These are phyloP conservation scores for Hypomontagnella monticulosa DNA, from an alignment of 495 filamentous ascomycete species.

Conservation along the genomic window DNA sequence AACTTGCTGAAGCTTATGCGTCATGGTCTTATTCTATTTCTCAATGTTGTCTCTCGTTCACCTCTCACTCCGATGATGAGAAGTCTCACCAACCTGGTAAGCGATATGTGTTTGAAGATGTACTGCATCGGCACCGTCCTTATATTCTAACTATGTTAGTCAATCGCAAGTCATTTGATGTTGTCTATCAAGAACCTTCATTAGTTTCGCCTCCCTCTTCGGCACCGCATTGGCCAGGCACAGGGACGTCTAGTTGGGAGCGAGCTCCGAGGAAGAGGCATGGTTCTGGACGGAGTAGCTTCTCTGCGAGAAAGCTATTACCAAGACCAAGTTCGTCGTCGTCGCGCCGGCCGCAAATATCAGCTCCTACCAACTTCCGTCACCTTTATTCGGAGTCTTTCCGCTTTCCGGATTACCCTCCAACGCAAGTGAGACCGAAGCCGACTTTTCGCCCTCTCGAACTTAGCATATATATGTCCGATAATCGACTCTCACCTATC, in stretches of 20 bases:
- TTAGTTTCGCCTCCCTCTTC: constrained; percentile 48
- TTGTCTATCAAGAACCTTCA: constrained; percentile 53
- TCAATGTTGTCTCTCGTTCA: constrained; percentile 51
- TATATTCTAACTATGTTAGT: constrained; percentile 27
- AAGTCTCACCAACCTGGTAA: constrained; percentile 47
- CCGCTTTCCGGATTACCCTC: constrained; percentile 46
- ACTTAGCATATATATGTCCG: constrained; percentile 75
- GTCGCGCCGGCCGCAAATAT: constrained; percentile 58
- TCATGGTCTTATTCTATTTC: constrained; percentile 54
- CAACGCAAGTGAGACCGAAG: constrained; percentile 41
- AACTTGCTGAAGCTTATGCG: constrained; percentile 51
- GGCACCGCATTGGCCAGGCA: constrained; percentile 43
- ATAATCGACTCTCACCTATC: constrained; percentile 72
- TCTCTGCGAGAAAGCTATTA: constrained; percentile 47
- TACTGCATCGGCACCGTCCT: constrained; percentile 1
- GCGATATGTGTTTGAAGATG: constrained; percentile 35
- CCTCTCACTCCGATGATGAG: constrained; percentile 49
- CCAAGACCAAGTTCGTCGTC: constrained; percentile 47
- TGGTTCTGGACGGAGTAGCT: constrained; percentile 45
- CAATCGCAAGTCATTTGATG: constrained; percentile 38
- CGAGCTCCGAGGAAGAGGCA: constrained; percentile 48
- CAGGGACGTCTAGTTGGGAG: constrained; percentile 43
- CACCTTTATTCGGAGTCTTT: constrained; percentile 61
- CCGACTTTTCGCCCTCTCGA: constrained; percentile 73
- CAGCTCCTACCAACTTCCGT: constrained; percentile 59